Evolutionary conservation across 73 alveolate genomes (phyloP).

Genomic region (Uronychia setigera): DNA sequence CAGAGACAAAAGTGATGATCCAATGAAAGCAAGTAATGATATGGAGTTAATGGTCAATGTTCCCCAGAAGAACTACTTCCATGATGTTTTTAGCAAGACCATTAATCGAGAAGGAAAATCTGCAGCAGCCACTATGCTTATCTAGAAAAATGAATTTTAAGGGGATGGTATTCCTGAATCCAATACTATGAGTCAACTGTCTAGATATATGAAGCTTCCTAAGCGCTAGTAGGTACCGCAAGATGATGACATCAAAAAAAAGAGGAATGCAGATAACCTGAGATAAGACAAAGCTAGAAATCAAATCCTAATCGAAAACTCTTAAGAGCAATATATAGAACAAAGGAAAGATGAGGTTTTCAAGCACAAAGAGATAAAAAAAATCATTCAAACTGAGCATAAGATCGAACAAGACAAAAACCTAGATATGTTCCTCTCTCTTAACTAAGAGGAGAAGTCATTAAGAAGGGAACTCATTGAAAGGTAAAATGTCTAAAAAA

Average conservation of each 20-base stretch:
- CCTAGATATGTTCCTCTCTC: slow-evolving; percentile 36
- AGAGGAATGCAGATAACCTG: not conserved
- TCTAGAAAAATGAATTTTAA: not conserved
- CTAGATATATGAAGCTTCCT: not conserved
- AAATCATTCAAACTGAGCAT: slow-evolving; percentile 45
- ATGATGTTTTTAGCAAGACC: too few species aligned
- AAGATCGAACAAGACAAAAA: slow-evolving; percentile 35
- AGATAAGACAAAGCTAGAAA: not conserved
- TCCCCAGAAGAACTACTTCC: too few species aligned
- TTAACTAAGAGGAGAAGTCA: slow-evolving; percentile 42
- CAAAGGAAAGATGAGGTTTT: slow-evolving; percentile 46
- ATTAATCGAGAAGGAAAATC: not conserved
- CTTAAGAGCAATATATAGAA: slow-evolving; percentile 3
- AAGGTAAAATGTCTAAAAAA: slow-evolving; percentile 19
- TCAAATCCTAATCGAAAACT: not conserved
- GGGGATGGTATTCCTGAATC: not conserved
- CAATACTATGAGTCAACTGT: not conserved
- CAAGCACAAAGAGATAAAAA: slow-evolving; percentile 36
- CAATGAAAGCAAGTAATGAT: too few species aligned
- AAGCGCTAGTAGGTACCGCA: not conserved
- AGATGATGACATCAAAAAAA: not conserved
- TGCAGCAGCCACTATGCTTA: not conserved
- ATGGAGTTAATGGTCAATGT: too few species aligned
- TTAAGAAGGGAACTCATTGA: slow-evolving; percentile 45
- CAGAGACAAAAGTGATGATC: too few species aligned